Conservation (phyloP, 2,329 filamentous ascomycete species). For the Emericellopsis atlantica region DNA sequence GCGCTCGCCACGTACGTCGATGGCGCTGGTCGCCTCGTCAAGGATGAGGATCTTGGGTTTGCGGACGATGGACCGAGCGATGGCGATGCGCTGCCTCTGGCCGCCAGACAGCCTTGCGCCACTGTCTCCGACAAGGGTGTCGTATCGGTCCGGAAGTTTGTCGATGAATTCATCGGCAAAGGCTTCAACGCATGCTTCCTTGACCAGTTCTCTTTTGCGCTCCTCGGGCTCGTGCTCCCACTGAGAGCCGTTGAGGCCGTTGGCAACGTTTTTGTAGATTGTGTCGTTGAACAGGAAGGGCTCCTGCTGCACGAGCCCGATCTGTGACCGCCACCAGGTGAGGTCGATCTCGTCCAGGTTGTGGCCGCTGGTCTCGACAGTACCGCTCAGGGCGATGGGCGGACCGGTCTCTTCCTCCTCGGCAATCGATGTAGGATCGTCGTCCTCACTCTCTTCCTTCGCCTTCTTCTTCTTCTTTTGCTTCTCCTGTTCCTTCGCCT, state of each 20-base stretch:
- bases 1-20: slow-evolving; percentile 38
- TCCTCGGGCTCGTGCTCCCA: slow-evolving; percentile 41
- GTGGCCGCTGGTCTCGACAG: slow-evolving; percentile 38
- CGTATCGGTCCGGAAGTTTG: slow-evolving; percentile 52
- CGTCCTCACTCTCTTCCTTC: slow-evolving; percentile 14
- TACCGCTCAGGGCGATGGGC: slow-evolving; percentile 28
- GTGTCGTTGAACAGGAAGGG: slow-evolving; percentile 56
- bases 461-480: slow-evolving; percentile 26
- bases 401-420: slow-evolving; percentile 22
- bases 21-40: slow-evolving; percentile 65
- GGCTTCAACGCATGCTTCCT: slow-evolving; percentile 51
- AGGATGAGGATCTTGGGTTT: slow-evolving; percentile 60
- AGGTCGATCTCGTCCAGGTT: slow-evolving; percentile 45
- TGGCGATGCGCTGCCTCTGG: slow-evolving; percentile 72
- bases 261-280: slow-evolving; percentile 49
- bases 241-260: slow-evolving; percentile 39
- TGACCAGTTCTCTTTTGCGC: slow-evolving; percentile 45
- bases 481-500: slow-evolving; percentile 33
- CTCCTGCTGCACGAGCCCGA: slow-evolving; percentile 56
- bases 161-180: slow-evolving; percentile 60
- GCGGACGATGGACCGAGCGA: slow-evolving; percentile 62
- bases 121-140: slow-evolving; percentile 62
- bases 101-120: slow-evolving; percentile 74
- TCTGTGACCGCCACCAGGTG: slow-evolving; percentile 50
- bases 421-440: slow-evolving; percentile 13